These are phyloP conservation scores for Ophiostoma angusticollis DNA, from an alignment of 2,329 filamentous ascomycete genomes.

Conservation along the genomic window DNA sequence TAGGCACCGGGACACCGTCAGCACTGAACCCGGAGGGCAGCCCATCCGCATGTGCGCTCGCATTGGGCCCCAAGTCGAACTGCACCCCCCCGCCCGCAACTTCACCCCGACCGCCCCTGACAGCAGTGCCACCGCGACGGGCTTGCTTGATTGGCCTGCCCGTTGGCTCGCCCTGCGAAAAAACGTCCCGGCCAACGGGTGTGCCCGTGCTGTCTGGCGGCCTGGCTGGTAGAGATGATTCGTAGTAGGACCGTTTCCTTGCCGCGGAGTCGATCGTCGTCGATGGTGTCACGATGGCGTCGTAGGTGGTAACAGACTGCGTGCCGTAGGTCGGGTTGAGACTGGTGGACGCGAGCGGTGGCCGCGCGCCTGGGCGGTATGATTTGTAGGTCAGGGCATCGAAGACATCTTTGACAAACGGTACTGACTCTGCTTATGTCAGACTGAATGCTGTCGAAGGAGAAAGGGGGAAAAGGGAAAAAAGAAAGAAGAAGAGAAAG, in stretches of 20 bases:
- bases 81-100: too few species aligned
- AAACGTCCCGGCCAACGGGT: conserved; percentile 27
- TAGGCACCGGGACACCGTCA: conserved; percentile 27
- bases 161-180: conserved; percentile 16
- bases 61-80: too few species aligned
- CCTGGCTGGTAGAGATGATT: conserved; percentile 19
- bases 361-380: conserved; percentile 43
- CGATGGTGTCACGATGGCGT: neutral
- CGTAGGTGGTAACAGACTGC: neutral
- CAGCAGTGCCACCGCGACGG: conserved; percentile 34
- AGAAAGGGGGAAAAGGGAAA: neutral
- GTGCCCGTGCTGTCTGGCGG: neutral
- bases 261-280: conserved; percentile 15
- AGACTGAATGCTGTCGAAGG: too few species aligned
- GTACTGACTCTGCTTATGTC: conserved; percentile 33
- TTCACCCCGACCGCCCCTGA: conserved; percentile 17
- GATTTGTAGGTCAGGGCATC: conserved; percentile 48
- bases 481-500: neutral
- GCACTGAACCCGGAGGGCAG: neutral
- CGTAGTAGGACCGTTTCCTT: conserved; percentile 43
- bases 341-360: conserved; percentile 9
- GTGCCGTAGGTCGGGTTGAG: conserved; percentile 12
- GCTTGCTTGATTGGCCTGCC: conserved; percentile 45
- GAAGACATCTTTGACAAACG: conserved; percentile 62
- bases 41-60: too few species aligned